Base-by-base conservation (phyloP, 805 yeast species). In the Yarrowia sp. region DNA sequence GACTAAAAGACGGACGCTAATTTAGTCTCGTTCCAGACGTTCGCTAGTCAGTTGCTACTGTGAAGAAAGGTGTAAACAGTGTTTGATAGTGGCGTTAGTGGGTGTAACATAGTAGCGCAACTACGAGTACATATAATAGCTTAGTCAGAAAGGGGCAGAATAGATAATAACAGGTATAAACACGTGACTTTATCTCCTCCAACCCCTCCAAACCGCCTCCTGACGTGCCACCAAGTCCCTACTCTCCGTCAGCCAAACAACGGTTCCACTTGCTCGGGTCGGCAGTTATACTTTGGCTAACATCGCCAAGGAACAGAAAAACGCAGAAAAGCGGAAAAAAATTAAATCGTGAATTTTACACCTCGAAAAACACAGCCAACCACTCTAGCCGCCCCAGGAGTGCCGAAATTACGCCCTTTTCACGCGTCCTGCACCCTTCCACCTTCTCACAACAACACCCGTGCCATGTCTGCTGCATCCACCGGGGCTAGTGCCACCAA, bases 271-370 rank as follows among this genome's bases (percentile, higher is more conserved):
- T 48, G 54, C 54, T 48, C 54, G 54, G 54, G 38, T 48, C 54
- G 38, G 54, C 54, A 48, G 54, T 48, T 48, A 48, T 48, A 48
- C 54, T 48, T 48, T 48, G 28, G 54, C 54, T 48, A 48, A 48
- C 54, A 48, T 48, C 54, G 54, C 54, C 54, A 48, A 48, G 54
- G 38, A 48, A 14, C 38, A 24, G 38, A 32, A 32, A 32, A 48
- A 24, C 54, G 54, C 36, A 28, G 36, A 30, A 17, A 30, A 30
- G 14, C n/a, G 19, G 22, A 32, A 48, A 48, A 46, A 48, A 48
- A 32, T 48, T 32, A 48, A 32, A 21, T 32, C 54, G 38, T 3
- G 28, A 48, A 16, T 32, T 21, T 32, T 14, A 24, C 19, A 26
- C 26, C 26, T 32, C 17, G 14, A 16, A 32, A 48, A 30, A 11